Conservation (phyloP, 352 stramenopile genomes). For the Globisporangium nunn region DNA sequence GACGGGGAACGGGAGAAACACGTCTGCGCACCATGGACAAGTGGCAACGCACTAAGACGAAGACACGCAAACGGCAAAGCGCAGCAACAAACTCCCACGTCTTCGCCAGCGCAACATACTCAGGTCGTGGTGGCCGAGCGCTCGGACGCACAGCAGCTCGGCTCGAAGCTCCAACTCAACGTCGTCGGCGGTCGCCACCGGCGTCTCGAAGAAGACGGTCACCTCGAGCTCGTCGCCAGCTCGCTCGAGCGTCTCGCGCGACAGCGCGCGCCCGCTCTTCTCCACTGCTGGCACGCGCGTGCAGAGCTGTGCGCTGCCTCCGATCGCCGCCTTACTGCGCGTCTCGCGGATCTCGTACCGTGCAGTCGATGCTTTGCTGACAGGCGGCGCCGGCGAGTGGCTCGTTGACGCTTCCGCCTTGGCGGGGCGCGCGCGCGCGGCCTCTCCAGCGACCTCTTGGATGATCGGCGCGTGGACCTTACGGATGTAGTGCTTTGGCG, state of each 20-base stretch:
- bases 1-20: conserved; percentile 69
- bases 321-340: neutral
- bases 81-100: neutral
- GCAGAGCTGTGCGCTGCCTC: conserved; percentile 13
- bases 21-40: conserved; percentile 11
- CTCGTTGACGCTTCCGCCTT: neutral
- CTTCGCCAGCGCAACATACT: conserved; percentile 18
- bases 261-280: conserved; percentile 33
- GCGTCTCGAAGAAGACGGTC: conserved; percentile 30
- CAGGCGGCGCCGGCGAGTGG: neutral
- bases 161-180: conserved; percentile 43
- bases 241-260: conserved; percentile 28
- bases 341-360: conserved; percentile 33
- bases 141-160: conserved; percentile 44
- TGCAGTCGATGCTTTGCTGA: conserved; percentile 25
- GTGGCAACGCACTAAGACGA: too few species aligned
- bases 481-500: conserved; percentile 73
- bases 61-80: neutral
- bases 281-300: conserved; percentile 24
- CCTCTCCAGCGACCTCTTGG: conserved; percentile 38
- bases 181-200: conserved; percentile 20
- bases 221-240: conserved; percentile 28
- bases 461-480: conserved; percentile 66
- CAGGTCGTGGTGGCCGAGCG: conserved; percentile 37
- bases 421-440: too few species aligned